Evolutionary conservation across 208 protist species (phyloP), one percentile per base, ranked within the genome.

Genomic region (Trypanosoma rangeli): DNA sequence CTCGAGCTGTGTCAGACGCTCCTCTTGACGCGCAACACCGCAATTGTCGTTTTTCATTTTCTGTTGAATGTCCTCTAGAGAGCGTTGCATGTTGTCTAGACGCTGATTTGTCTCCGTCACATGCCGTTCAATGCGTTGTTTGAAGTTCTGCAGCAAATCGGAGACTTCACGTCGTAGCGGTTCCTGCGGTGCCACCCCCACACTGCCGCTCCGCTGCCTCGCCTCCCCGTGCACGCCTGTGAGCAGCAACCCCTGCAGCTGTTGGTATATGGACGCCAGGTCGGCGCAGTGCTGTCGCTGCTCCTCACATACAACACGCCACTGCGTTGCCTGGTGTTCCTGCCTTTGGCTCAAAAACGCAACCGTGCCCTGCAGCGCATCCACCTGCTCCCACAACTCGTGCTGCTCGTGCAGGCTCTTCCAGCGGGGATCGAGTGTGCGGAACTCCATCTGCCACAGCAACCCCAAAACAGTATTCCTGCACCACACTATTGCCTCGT

Each of bases 61-160:
- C 16, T 50, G 18, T 29, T 60, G 44, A 13, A 87, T 35, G 2
- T 46, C 53, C 24, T 68, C 24, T 15, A 87, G 48, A 10, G 33
- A 61, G 15, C 70, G 56, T 56, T 82, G 18, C 53, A 75, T 44
- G 16, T n/a, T 22, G 18, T 68, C 53, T 20, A 75, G 63, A n/a
- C 56, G 29, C 44, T 48, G 49, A 53, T 58, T 68, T 64, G 64
- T 63, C n/a, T 18, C 13, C 15, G 13, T 24, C n/a, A 10, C 61
- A 24, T 74, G 58, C n/a, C 35, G 52, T 33, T 68, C 65, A 52
- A 76, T 80, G 22, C 76, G 46, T 8, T 64, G 28, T 64, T 57
- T 76, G 39, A 76, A 76, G 64, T 80, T 75, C 28, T 57, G 39
- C 50, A 80, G 46, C n/a, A 80, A 26, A 5, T 80, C 64, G 44